Base-by-base conservation (phyloP, 2,329 filamentous ascomycete genomes). In the Stachybotrys chlorohalonatus region DNA sequence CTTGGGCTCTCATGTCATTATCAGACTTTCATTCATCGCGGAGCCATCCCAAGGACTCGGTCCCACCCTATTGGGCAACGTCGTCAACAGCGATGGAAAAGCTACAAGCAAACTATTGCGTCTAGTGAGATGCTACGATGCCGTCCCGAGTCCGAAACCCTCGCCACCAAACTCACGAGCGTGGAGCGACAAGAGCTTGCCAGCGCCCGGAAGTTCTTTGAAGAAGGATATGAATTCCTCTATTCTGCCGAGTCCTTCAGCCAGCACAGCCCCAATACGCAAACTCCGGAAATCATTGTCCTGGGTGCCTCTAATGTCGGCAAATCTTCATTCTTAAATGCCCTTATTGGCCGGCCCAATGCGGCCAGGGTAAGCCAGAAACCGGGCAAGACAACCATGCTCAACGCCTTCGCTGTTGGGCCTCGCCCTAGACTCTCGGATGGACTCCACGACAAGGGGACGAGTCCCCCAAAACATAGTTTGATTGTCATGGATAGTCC, bases 221-320 rank as follows among this genome's bases (percentile, higher is more conserved):
- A 58, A 46, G 57, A 64, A 3, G 54, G 54, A 45, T 67, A 64
- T 46, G 56, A 57, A 4, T 76, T 80, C 58, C 71, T 83, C 59
- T 81, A 80, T 70, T 76, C 76, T 15, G 77, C 76, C 16, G 72
- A 72, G 45, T 62, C 65, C 49, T 75, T 81, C 58, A 72, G 75
- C 53, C 64, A 79, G 62, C 72, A 83, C 56, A 73, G 72, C 32
- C 64, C 73, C 61, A 83, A 83, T 65, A 74, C 73, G 30, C 71
- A 73, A 57, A 69, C 76, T 5, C 81, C 81, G 49, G 81, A 84
- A 59, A 81, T 95, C 52, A 87, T 89, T 65, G 80, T 95, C 49
- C 83, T 95, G 45, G 90, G 90, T 48, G 90, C 92, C 63, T 91
- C 90, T 60, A 95, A 95, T 66, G 90, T 91, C 47, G 90, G 90